Conservation (phyloP, 306 rosid species). For the Vigna trinervia region DNA sequence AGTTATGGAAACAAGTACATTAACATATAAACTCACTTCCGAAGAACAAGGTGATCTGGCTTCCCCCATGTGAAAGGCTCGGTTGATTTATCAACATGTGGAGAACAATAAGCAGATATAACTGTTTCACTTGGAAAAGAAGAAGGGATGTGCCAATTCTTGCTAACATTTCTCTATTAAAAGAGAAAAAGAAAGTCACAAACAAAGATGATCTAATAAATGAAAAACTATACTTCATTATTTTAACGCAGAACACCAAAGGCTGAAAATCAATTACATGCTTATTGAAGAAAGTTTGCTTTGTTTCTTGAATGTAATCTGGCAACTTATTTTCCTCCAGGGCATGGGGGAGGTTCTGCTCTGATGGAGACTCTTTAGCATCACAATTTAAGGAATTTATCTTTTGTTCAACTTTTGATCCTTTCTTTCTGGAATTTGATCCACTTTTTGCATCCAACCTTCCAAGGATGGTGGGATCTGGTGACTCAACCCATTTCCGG, state of each 20-base stretch:
- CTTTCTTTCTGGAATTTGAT: constrained; percentile 59
- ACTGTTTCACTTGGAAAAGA: constrained; percentile 92
- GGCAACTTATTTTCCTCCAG: constrained; percentile 56
- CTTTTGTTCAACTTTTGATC: constrained; percentile 57
- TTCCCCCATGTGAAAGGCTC: constrained; percentile 92
- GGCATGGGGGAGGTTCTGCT: constrained; percentile 47
- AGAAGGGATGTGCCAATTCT: constrained; percentile 94
- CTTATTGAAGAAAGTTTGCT: constrained; percentile 71
- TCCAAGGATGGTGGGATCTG: constrained; percentile 91
- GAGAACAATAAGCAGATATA: constrained; percentile 75
- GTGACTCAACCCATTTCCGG: constrained; percentile 94
- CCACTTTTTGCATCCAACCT: constrained; percentile 58
- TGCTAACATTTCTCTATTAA: constrained; percentile 93
- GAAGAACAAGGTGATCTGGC: constrained; percentile 95
- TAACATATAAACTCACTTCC: constrained; percentile 66
- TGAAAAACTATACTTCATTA: constrained; percentile 33
- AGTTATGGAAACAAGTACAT: constrained; percentile 28
- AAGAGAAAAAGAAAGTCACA: constrained; percentile 18
- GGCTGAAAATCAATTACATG: constrained; percentile 61
- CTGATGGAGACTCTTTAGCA: constrained; percentile 51
- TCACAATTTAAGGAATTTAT: constrained; percentile 27
- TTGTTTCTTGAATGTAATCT: constrained; percentile 49
- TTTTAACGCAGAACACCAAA: constrained; percentile 33
- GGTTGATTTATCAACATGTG: constrained; percentile 90
- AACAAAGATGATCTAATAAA: constrained; percentile 28